Percentiles rank a stretch among this genome's conserved stretches.
These are phyloP conservation scores for Phytophthora rubi DNA, from an alignment of 352 stramenopile species.

Conservation along the genomic window DNA sequence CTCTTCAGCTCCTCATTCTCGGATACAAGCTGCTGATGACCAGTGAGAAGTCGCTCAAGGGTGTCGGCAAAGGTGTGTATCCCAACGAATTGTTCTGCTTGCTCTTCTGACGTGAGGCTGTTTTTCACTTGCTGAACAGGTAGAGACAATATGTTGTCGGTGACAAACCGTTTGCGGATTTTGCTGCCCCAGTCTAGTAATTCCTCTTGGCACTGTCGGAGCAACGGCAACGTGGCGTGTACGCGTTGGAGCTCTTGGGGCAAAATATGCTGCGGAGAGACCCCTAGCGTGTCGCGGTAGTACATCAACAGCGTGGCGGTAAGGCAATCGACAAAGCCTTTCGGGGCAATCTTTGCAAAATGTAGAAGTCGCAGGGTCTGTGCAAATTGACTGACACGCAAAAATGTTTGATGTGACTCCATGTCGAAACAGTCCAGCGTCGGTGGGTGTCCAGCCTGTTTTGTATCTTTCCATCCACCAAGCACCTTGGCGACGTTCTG, in stretches of 20 bases:
- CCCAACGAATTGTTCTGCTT: constrained; percentile 14
- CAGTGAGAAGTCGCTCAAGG: not conserved
- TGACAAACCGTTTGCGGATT: constrained; percentile 9
- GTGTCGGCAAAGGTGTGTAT: constrained; percentile 5
- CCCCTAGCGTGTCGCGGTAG: constrained; percentile 1
- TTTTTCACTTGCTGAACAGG: constrained; percentile 11
- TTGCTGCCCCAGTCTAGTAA: constrained; percentile 2
- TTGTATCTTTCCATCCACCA: constrained; percentile 14
- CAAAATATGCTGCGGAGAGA: constrained; percentile 4
- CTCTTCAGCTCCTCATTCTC: constrained; percentile 7
- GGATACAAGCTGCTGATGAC: constrained; percentile 2
- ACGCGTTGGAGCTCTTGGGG: constrained; percentile 1
- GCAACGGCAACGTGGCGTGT: not conserved
- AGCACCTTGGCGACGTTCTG: constrained; percentile 28
- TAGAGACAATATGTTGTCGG: constrained; percentile 9
- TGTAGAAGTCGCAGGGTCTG: not conserved
- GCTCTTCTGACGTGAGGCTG: constrained; percentile 1
- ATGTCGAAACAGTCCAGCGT: constrained; percentile 20
- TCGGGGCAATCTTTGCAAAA: not conserved
- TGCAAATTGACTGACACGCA: constrained; percentile 1
- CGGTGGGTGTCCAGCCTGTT: constrained; percentile 6
- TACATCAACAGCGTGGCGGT: constrained; percentile 17
- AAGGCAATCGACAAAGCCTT: constrained; percentile 8
- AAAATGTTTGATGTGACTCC: not conserved
- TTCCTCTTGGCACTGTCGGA: not conserved